Evolutionary conservation across 345 rosid species (phyloP), one percentile per base, ranked within the genome.

Genomic region (Boechera stricta): DNA sequence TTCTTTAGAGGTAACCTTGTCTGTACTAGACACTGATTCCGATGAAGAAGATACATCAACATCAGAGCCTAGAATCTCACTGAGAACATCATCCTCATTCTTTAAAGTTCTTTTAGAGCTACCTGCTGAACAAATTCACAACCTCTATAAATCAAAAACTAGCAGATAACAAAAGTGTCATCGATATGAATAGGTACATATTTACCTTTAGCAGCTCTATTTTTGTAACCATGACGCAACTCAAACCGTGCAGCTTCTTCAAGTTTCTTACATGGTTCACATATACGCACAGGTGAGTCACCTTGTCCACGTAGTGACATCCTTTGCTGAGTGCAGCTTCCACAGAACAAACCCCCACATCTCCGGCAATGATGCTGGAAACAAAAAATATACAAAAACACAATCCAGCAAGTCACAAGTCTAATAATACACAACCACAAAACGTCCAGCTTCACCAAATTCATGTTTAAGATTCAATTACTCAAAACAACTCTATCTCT

Each of bases 171-270:
- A 7, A 52, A 39, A 52, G 38, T 15, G 28, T 26, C 32, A 52
- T 55, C n/a, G 1, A 64, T 7, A 55, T 9, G 29, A 39, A 69
- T 21, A 29, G 16, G 6, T 26, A 32, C 59, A 45, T 65, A 1
- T 16, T 9, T 78, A 90, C 99, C 97, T 89, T 77, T 88, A 0
- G 80, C 80, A 44, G 82, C 64, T 86, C 89, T 83, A 69, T 41
- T 83, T 76, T 75, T 88, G 82, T 88, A 62, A 41, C 96, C 91
- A 56, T 87, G 86, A 5, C 97, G 91, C 81, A 87, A 63, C 89
- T 95, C 98, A 74, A 91, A 91, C 11, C 97, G 89, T 0, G 94
- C 96, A 1, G 97, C 97, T 86, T 92, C 98, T 82, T 92, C 97
- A 33, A 93, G 80, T 52, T 77, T 86, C 81, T 91, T 93, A 85